phyloP scores from a whole-genome alignment of 2,329 filamentous ascomycete species.

The Myriosclerotinia scirpicola region DNA sequence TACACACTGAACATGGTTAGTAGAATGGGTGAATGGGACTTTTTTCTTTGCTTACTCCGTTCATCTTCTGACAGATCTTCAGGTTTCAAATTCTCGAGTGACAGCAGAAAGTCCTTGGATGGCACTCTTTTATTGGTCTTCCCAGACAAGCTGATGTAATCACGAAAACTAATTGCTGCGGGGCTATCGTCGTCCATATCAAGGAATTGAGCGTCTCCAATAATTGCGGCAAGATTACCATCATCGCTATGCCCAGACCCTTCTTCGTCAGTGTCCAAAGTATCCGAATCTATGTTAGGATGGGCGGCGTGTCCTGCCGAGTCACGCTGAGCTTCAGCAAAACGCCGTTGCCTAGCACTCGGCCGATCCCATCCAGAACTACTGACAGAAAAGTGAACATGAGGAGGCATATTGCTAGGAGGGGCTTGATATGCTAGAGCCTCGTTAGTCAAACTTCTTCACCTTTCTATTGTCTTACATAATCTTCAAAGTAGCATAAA shows the following conservation, averaged over 20 bases:
- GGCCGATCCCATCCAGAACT: constrained; percentile 1
- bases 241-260: neutral
- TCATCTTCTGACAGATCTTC: constrained; percentile 35
- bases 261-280: constrained; percentile 1
- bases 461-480: neutral
- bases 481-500: neutral
- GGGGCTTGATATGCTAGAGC: neutral
- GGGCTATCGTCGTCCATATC: neutral
- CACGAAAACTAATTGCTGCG: constrained; percentile 31
- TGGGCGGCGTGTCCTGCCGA: neutral
- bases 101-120: constrained; percentile 36
- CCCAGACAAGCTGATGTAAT: constrained; percentile 25
- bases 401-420: neutral
- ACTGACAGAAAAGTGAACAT: neutral
- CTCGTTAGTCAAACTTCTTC: neutral
- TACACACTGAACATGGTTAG: constrained; percentile 49
- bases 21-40: neutral
- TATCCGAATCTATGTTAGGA: neutral
- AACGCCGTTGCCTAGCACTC: constrained; percentile 8
- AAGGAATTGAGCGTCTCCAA: neutral
- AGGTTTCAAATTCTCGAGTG: constrained; percentile 37
- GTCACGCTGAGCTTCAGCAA: neutral
- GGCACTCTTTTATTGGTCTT: constrained; percentile 34
- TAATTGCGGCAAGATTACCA: neutral
- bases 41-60: constrained; percentile 34